Base-by-base conservation (phyloP, 805 yeast genomes). In the Candida mattraensis region DNA sequence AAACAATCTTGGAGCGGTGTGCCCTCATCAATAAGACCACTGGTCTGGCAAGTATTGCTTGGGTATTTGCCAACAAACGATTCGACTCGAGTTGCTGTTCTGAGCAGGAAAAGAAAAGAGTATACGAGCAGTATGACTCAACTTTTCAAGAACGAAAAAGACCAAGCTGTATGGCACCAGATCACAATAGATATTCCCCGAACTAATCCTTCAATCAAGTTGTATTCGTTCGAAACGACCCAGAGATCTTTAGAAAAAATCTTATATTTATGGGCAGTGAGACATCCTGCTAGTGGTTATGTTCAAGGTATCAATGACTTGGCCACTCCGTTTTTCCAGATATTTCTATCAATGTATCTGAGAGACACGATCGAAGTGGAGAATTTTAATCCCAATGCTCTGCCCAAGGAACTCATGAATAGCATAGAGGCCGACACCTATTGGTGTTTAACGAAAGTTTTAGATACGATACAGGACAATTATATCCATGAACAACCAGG, bases 401-500 rank as follows among this genome's bases (percentile, higher is more conserved):
- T 89, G 39, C 78, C 87, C 1, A 58, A 66, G 18, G 76, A 79
- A 28, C 79, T 82, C 12, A 59, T 82, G 27, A 72, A 77, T 32
- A 76, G 76, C 11, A 78, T 91, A 13, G 99, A 93, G 56, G 97
- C 97, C 2, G 99, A 93, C 63, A 82, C 96, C 3, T 93, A 86
- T 64, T 93, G 99, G 99, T 93, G 98, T 60, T 66, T 93, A 39
- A 83, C 96, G 3, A 81, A 91, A 53, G 69, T 93, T 17, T 69
- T 93, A 32, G 99, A 93, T 54, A 94, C 94, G 14, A 93, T 93
- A 44, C 96, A 94, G 48, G 99, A 93, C 60, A 93, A 89, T 56
- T 93, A 89, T 61, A 91, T 93, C 36, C 98, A 91, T 63, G 96
- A 96, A 22, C 99, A 93, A 60, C 99, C 99, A 0, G 99, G 99